These are phyloP conservation scores for Akanthomyces muscarius DNA, from an alignment of 2,329 filamentous ascomycete species.

Conservation along the genomic window DNA sequence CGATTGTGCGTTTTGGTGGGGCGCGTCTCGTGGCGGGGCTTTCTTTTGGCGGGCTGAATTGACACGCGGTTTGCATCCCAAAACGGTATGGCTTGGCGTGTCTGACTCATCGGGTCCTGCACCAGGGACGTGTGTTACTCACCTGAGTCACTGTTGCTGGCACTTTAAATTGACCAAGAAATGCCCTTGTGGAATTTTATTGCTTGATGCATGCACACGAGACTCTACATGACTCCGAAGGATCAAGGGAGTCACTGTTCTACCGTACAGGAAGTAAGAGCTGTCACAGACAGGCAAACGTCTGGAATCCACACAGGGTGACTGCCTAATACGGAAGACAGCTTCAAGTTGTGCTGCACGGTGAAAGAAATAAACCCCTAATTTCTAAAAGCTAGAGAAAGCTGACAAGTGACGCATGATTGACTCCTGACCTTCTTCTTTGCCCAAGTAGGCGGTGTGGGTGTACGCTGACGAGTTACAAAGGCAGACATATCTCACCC, in stretches of 20 bases:
- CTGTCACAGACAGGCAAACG: too few relatives aligned
- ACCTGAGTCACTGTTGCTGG: conserved; percentile 1
- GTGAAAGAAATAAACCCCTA: too few relatives aligned
- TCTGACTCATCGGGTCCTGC: background rate
- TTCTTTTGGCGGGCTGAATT: conserved; percentile 2
- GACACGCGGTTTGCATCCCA: background rate
- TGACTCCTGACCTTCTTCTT: too few relatives aligned
- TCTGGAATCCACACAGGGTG: background rate
- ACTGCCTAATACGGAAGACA: background rate
- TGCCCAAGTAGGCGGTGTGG: background rate
- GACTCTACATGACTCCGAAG: background rate
- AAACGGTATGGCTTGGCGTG: background rate
- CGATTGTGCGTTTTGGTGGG: conserved; percentile 46
- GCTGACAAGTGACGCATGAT: too few relatives aligned
- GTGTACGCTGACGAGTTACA: too few relatives aligned
- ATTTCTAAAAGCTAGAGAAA: too few relatives aligned
- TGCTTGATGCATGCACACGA: background rate
- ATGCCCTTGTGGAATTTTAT: background rate
- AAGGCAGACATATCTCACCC: too few relatives aligned
- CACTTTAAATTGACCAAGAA: background rate
- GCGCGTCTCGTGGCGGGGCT: conserved; percentile 23
- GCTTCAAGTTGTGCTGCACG: background rate
- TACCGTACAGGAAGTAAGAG: background rate
- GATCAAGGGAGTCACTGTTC: background rate
- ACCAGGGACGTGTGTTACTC: background rate